Percentiles rank a stretch among this genome's conserved stretches.
These are phyloP conservation scores for Pseudoturritis turrita DNA, from an alignment of 345 rosid genomes.

Conservation along the genomic window DNA sequence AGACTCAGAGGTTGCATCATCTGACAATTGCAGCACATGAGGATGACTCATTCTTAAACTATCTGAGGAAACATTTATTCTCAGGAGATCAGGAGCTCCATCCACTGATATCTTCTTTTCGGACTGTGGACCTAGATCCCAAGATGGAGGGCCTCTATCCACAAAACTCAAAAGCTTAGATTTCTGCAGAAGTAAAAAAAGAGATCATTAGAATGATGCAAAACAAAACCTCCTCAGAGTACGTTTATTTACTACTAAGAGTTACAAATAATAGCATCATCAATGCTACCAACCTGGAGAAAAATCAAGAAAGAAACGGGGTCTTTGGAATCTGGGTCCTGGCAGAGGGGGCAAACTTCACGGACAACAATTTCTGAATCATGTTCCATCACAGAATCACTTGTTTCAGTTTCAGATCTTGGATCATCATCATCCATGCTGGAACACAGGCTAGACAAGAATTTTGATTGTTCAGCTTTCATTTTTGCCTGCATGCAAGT, in stretches of 20 bases:
- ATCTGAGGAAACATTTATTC: constrained; percentile 32
- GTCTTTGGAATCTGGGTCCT: constrained; percentile 60
- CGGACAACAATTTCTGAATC: constrained; percentile 41
- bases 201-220: constrained; percentile 10
- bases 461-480: constrained; percentile 94
- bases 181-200: constrained; percentile 51
- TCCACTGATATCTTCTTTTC: constrained; percentile 37
- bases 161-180: constrained; percentile 81
- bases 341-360: constrained; percentile 90
- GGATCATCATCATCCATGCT: constrained; percentile 41
- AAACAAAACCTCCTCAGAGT: constrained; percentile 5
- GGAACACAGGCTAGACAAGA: constrained; percentile 61
- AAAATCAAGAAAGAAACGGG: constrained; percentile 81
- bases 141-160: constrained; percentile 63
- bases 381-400: constrained; percentile 35
- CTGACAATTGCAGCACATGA: constrained; percentile 37
- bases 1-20: constrained; percentile 44
- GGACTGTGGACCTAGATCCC: constrained; percentile 48
- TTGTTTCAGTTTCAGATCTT: constrained; percentile 43
- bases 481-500: constrained; percentile 76
- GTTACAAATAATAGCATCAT: constrained; percentile 7
- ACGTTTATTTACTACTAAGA: background rate
- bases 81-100: constrained; percentile 33
- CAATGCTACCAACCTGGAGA: constrained; percentile 65
- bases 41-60: constrained; percentile 38